A percentile compares a stretch with the other conserved stretches of the same genome.
phyloP scores from a whole-genome alignment of 345 rosid genomes.

The Pseudoturritis turrita region DNA sequence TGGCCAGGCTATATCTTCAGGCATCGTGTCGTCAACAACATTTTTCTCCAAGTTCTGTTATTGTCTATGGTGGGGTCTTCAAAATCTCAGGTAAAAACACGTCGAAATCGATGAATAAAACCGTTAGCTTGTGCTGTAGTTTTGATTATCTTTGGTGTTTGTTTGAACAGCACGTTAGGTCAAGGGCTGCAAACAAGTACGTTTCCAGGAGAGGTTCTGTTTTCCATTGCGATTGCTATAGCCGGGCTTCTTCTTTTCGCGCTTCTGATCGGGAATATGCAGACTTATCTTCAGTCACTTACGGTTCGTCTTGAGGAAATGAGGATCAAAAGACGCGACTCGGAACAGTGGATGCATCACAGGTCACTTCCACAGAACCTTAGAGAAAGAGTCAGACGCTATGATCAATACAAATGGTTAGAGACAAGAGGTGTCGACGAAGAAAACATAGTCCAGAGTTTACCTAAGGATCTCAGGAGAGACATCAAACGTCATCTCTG shows the following conservation, averaged over 20 bases:
- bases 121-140: not conserved
- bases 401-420: slow-evolving; percentile 50
- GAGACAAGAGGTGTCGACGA: slow-evolving; percentile 49
- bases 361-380: slow-evolving; percentile 62
- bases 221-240: slow-evolving; percentile 72
- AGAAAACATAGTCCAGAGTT: slow-evolving; percentile 52
- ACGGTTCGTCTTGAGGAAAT: slow-evolving; percentile 83
- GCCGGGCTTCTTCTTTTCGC: slow-evolving; percentile 83
- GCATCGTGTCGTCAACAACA: slow-evolving; percentile 43
- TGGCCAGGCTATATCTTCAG: slow-evolving; percentile 61
- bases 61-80: slow-evolving; percentile 95
- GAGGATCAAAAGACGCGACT: slow-evolving; percentile 92
- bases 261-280: slow-evolving; percentile 80
- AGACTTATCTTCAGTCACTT: slow-evolving; percentile 87
- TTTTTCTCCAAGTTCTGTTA: slow-evolving; percentile 64
- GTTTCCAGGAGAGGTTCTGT: slow-evolving; percentile 62
- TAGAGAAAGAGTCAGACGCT: slow-evolving; percentile 44
- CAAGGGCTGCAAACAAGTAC: slow-evolving; percentile 86
- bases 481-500: slow-evolving; percentile 91
- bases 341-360: slow-evolving; percentile 97
- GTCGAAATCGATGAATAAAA: not conserved
- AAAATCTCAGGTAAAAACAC: slow-evolving; percentile 65
- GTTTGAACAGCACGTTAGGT: slow-evolving; percentile 62
- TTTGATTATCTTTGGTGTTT: not conserved
- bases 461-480: slow-evolving; percentile 84